Conservation (phyloP, 192 early-diverging fungal species). For the Backusella australiensis region DNA sequence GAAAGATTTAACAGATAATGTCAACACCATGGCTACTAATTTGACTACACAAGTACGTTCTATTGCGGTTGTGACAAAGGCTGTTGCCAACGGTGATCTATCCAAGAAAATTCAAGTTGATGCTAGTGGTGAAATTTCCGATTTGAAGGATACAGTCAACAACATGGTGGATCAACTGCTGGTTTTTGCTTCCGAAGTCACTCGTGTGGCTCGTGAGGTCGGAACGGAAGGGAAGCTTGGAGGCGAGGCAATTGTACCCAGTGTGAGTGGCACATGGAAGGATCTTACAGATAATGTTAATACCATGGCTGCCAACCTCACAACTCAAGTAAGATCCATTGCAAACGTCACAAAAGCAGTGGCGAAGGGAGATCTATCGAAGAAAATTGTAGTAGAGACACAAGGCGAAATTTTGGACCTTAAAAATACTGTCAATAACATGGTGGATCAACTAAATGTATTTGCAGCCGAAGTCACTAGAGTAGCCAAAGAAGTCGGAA, state of each 20-base stretch:
- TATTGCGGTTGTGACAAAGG: slow-evolving; percentile 61
- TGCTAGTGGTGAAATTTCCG: slow-evolving; percentile 64
- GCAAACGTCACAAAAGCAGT: slow-evolving; percentile 59
- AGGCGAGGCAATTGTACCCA: slow-evolving; percentile 51
- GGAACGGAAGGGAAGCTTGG: slow-evolving; percentile 50
- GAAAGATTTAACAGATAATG: slow-evolving; percentile 72
- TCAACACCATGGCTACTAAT: slow-evolving; percentile 62
- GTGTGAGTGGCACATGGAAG: slow-evolving; percentile 50
- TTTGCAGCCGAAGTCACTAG: slow-evolving; percentile 67
- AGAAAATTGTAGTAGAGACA: slow-evolving; percentile 58
- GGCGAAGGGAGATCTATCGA: slow-evolving; percentile 55
- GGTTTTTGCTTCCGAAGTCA: slow-evolving; percentile 52
- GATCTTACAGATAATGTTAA: slow-evolving; percentile 60
- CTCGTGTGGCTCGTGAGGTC: slow-evolving; percentile 36
- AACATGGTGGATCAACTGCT: slow-evolving; percentile 76
- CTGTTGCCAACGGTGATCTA: slow-evolving; percentile 56
- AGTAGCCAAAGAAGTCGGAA: slow-evolving; percentile 72
- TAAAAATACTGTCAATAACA: slow-evolving; percentile 69
- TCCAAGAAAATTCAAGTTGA: slow-evolving; percentile 62
- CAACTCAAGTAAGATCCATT: slow-evolving; percentile 59
- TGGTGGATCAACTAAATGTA: slow-evolving; percentile 60
- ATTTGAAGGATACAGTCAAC: slow-evolving; percentile 72
- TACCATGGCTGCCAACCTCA: slow-evolving; percentile 57
- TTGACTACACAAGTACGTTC: slow-evolving; percentile 66
- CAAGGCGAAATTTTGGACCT: slow-evolving; percentile 71